Percentiles rank a stretch among this genome's conserved stretches.
These are phyloP conservation scores for Camillea tinctor DNA, from an alignment of 2,329 filamentous ascomycete species.

Conservation along the genomic window DNA sequence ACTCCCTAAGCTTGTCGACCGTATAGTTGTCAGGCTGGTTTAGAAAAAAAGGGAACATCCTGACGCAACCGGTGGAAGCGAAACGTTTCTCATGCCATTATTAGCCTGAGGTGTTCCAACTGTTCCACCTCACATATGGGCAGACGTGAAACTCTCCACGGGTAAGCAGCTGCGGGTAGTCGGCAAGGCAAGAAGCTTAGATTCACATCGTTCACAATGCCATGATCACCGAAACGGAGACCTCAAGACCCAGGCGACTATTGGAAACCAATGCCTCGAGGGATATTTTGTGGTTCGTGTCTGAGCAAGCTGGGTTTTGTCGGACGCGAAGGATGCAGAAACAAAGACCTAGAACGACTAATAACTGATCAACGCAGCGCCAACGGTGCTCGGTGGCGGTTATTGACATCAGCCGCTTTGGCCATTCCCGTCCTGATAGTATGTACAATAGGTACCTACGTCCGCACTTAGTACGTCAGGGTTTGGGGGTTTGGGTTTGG, in stretches of 20 bases:
- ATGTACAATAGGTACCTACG: neutral
- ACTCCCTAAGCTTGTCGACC: neutral
- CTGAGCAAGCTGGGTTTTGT: neutral
- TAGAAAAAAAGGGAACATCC: neutral
- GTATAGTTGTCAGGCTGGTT: neutral
- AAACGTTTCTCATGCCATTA: conserved; percentile 18
- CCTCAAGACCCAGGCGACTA: too few relatives aligned
- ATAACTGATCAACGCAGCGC: neutral
- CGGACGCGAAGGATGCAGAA: neutral
- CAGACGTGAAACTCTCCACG: neutral
- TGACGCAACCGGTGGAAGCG: conserved; percentile 11
- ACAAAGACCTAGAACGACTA: neutral
- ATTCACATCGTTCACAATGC: neutral
- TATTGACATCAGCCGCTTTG: neutral
- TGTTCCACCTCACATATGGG: conserved; percentile 5
- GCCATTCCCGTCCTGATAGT: neutral
- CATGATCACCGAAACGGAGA: too few relatives aligned
- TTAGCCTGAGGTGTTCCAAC: conserved; percentile 13
- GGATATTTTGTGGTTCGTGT: neutral
- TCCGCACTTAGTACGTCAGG: neutral
- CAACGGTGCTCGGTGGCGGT: neutral
- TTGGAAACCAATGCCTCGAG: neutral
- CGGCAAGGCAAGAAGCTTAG: neutral
- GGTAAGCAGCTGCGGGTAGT: neutral
- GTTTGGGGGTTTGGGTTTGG: neutral